These are phyloP conservation scores for Aureobasidium sp. DNA, from an alignment of 2,329 filamentous ascomycete species.

Conservation along the genomic window DNA sequence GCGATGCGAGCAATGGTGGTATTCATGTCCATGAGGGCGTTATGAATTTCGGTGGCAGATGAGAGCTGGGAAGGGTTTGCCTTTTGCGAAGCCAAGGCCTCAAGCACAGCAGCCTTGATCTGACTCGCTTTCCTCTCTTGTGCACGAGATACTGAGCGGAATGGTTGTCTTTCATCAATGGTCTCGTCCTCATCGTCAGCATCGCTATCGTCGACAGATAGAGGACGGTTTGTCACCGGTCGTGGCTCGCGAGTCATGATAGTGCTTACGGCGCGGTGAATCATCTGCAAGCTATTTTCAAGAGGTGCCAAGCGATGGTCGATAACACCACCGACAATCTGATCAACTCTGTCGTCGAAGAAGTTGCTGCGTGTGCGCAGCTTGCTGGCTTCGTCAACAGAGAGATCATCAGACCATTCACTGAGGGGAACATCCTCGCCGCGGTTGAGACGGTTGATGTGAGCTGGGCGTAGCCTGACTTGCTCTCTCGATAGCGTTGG, in stretches of 20 bases:
- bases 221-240: conserved; percentile 30
- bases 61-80: not conserved
- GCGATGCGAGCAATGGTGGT: conserved; percentile 41
- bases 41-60: conserved; percentile 35
- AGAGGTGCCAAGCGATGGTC: conserved; percentile 72
- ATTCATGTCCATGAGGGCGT: conserved; percentile 42
- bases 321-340: conserved; percentile 71
- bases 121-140: conserved; percentile 76
- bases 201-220: conserved; percentile 66
- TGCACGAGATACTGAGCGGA: conserved; percentile 66
- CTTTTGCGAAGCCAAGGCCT: conserved; percentile 51
- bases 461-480: conserved; percentile 13
- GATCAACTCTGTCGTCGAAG: conserved; percentile 86
- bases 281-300: conserved; percentile 67
- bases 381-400: conserved; percentile 51
- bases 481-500: conserved; percentile 2
- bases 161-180: conserved; percentile 57
- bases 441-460: conserved; percentile 57
- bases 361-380: conserved; percentile 74
- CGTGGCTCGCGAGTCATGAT: conserved; percentile 7
- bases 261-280: conserved; percentile 46
- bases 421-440: conserved; percentile 62
- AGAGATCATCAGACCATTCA: conserved; percentile 79
- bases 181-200: conserved; percentile 64
- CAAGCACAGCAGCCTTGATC: conserved; percentile 53